Conservation (phyloP, 2,329 filamentous ascomycete species). For the Pseudonectria buxi region DNA sequence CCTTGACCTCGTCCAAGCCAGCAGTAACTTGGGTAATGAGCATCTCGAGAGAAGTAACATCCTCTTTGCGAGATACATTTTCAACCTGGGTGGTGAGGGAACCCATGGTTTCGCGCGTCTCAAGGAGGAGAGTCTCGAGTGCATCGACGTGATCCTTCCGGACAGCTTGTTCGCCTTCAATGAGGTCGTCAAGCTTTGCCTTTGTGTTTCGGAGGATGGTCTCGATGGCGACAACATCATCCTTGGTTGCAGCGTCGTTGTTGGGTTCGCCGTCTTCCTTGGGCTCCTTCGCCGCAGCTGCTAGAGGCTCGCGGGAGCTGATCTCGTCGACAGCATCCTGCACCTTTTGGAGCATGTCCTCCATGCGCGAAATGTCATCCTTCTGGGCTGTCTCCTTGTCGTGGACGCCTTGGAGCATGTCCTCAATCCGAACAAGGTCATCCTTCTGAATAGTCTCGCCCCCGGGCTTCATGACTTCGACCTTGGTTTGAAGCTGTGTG, state of each 20-base stretch:
- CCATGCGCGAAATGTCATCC: slow-evolving; percentile 49
- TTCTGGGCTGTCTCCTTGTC: slow-evolving; percentile 32
- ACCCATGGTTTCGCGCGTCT: slow-evolving; percentile 67
- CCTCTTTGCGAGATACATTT: slow-evolving; percentile 67
- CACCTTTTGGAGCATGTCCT: slow-evolving; percentile 46
- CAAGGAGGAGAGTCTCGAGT: slow-evolving; percentile 60
- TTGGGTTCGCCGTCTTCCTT: slow-evolving; percentile 13
- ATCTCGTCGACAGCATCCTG: slow-evolving; percentile 41
- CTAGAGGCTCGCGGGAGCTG: slow-evolving; percentile 23
- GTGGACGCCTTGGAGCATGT: slow-evolving; percentile 29
- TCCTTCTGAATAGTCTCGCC: slow-evolving; percentile 37
- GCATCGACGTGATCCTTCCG: slow-evolving; percentile 58
- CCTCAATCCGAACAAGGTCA: slow-evolving; percentile 49
- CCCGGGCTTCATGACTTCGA: slow-evolving; percentile 50
- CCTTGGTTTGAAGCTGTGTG: slow-evolving; percentile 73
- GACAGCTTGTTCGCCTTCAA: slow-evolving; percentile 66
- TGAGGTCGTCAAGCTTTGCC: slow-evolving; percentile 71
- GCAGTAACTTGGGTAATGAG: slow-evolving; percentile 72
- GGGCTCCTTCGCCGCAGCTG: slow-evolving; percentile 10
- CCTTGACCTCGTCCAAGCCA: slow-evolving; percentile 68
- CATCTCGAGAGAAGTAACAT: slow-evolving; percentile 68
- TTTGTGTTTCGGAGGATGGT: slow-evolving; percentile 87
- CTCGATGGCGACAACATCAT: slow-evolving; percentile 87
- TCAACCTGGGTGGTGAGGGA: slow-evolving; percentile 62
- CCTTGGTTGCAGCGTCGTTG: slow-evolving; percentile 45